Percentiles rank a stretch among this genome's conserved stretches.
These are phyloP conservation scores for Plantago coronopus DNA, from an alignment of 305 asterid species.

Conservation along the genomic window DNA sequence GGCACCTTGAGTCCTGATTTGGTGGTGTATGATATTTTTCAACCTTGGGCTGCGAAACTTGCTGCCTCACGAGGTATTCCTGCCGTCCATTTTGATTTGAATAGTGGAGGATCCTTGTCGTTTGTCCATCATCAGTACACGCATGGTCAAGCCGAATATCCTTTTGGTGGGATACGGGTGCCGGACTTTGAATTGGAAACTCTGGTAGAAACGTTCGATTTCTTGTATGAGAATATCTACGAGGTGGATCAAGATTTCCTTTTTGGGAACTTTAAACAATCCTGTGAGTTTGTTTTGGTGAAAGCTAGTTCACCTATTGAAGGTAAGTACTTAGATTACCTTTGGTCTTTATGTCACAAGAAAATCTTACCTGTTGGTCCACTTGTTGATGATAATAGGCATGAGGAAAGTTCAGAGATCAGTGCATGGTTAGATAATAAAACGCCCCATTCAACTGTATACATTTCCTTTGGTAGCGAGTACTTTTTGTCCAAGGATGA, in stretches of 20 bases:
- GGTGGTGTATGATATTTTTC: conserved; percentile 1
- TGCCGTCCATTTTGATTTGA: not conserved
- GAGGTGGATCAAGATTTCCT: conserved; percentile 1
- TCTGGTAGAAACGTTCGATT: not conserved
- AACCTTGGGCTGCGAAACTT: conserved; percentile 8
- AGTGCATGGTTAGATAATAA: not conserved
- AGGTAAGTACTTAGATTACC: conserved; percentile 1
- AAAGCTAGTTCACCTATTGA: not conserved
- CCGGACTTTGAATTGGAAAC: not conserved
- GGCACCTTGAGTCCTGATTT: not conserved
- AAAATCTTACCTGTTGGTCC: conserved; percentile 6
- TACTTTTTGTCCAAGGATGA: not conserved
- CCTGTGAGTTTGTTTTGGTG: not conserved
- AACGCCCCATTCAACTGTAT: not conserved
- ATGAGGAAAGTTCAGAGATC: not conserved
- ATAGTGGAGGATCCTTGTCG: not conserved
- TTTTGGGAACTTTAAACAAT: not conserved
- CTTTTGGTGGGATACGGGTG: no score
- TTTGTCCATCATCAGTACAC: conserved; percentile 3
- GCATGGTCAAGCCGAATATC: not conserved
- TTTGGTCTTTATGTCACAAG: not conserved
- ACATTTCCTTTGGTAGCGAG: conserved; percentile 7
- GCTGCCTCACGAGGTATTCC: not conserved
- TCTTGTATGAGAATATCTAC: not conserved
- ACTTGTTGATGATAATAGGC: not conserved